Evolutionary conservation across 257 asterid genomes (phyloP).

Genomic region (Rauvolfia tetraphylla): DNA sequence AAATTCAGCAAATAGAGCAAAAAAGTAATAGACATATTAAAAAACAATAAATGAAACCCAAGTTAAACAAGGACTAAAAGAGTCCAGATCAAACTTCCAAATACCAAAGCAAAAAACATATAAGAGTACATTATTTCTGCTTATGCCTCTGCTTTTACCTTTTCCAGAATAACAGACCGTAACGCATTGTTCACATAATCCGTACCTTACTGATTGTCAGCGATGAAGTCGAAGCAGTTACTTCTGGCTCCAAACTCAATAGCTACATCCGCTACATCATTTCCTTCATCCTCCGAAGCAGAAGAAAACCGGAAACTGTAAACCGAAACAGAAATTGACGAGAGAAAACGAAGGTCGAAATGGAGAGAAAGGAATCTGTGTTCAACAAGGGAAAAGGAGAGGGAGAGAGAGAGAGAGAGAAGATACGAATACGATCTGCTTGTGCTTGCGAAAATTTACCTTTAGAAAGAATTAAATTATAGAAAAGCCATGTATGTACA

Average conservation of each 20-base stretch:
- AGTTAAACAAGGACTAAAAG: not conserved
- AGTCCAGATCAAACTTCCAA: conserved; percentile 25
- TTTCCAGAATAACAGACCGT: not conserved
- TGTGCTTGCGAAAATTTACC: conserved; percentile 1
- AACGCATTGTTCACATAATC: conserved; percentile 8
- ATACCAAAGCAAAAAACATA: conserved; percentile 4
- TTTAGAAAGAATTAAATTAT: not conserved
- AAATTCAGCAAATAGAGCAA: not conserved
- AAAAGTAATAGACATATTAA: not conserved
- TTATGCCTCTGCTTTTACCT: not conserved
- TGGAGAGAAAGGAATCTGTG: conserved; percentile 28
- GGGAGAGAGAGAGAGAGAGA: too few relatives aligned
- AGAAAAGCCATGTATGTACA: not conserved
- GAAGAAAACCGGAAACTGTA: conserved; percentile 2
- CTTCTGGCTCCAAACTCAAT: not conserved
- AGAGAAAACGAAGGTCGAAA: conserved; percentile 3
- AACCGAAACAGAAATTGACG: not conserved
- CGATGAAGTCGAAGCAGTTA: conserved; percentile 28
- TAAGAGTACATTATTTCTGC: not conserved
- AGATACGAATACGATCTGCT: conserved; percentile 5
- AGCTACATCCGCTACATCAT: conserved; percentile 3
- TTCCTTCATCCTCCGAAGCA: not conserved
- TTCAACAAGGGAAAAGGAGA: not conserved
- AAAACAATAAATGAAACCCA: conserved; percentile 1
- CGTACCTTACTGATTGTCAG: conserved; percentile 5